These are phyloP conservation scores for Pseudonitzschia delicatissima DNA, from an alignment of 108 stramenopile genomes.

Conservation along the genomic window DNA sequence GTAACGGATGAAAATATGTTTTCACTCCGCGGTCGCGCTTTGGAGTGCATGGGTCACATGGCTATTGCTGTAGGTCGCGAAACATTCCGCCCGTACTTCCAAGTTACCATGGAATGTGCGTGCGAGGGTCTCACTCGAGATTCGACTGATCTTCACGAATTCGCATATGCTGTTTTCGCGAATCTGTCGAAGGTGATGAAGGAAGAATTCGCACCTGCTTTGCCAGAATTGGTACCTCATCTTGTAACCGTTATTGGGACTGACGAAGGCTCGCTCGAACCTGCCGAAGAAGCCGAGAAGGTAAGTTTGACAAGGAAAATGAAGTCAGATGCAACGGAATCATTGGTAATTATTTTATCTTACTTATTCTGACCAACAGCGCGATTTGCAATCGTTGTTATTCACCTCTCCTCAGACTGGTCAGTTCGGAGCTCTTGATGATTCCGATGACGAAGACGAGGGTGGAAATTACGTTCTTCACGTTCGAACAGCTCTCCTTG, in stretches of 20 bases:
- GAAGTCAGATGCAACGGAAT: background rate
- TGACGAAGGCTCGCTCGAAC: constrained; percentile 80
- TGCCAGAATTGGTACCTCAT: constrained; percentile 91
- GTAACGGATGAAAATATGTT: constrained; percentile 75
- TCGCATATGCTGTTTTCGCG: constrained; percentile 95
- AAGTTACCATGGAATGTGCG: constrained; percentile 87
- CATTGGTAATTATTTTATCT: background rate
- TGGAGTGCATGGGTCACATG: constrained; percentile 99
- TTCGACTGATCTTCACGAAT: constrained; percentile 92
- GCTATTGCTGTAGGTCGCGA: constrained; percentile 95
- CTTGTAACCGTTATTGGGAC: constrained; percentile 77
- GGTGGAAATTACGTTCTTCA: constrained; percentile 77
- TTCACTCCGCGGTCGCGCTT: constrained; percentile 89
- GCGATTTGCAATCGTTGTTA: constrained; percentile 48
- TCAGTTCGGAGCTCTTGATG: constrained; percentile 76
- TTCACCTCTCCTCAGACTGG: constrained; percentile 44
- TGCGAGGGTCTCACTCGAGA: constrained; percentile 82
- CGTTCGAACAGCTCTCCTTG: constrained; percentile 90
- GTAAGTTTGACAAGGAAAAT: constrained; percentile 41
- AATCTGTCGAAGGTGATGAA: constrained; percentile 96
- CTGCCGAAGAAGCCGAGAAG: constrained; percentile 59
- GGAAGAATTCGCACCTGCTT: constrained; percentile 88
- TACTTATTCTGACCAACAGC: constrained; percentile 34
- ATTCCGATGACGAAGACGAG: constrained; percentile 87
- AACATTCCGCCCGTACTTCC: constrained; percentile 92